Conservation (phyloP, 306 rosid genomes). For the Citrullus colocynthis region DNA sequence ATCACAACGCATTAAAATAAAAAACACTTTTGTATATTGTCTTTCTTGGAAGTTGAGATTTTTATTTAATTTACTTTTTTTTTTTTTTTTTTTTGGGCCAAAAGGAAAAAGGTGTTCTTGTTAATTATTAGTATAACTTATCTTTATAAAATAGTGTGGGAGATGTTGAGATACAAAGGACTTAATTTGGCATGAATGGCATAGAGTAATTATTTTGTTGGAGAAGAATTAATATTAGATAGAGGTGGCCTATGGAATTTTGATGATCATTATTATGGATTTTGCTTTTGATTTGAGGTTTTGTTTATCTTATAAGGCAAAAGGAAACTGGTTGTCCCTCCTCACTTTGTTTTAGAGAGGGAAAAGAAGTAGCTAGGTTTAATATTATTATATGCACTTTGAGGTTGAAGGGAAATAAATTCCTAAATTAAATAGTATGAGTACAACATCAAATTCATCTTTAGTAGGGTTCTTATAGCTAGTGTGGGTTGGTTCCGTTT, state of each 20-base stretch:
- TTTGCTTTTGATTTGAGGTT: not conserved
- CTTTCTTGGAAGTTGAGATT: not conserved
- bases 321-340: not conserved
- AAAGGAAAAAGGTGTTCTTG: not conserved
- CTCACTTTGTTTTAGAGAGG: not conserved
- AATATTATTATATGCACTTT: not conserved
- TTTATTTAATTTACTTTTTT: not conserved
- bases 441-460: not conserved
- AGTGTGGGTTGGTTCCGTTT: not conserved
- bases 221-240: not conserved
- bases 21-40: no score
- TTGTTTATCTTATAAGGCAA: not conserved
- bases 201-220: conserved; percentile 1
- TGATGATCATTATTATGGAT: not conserved
- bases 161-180: not conserved
- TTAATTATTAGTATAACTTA: not conserved
- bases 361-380: not conserved
- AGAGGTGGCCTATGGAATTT: not conserved
- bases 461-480: not conserved
- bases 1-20: not conserved
- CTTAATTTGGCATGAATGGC: not conserved
- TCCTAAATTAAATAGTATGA: not conserved
- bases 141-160: not conserved
- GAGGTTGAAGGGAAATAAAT: not conserved
- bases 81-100: not conserved